Evolutionary conservation across 2,329 filamentous ascomycete genomes (phyloP).

Genomic region (Fusarium decemcellulare): DNA sequence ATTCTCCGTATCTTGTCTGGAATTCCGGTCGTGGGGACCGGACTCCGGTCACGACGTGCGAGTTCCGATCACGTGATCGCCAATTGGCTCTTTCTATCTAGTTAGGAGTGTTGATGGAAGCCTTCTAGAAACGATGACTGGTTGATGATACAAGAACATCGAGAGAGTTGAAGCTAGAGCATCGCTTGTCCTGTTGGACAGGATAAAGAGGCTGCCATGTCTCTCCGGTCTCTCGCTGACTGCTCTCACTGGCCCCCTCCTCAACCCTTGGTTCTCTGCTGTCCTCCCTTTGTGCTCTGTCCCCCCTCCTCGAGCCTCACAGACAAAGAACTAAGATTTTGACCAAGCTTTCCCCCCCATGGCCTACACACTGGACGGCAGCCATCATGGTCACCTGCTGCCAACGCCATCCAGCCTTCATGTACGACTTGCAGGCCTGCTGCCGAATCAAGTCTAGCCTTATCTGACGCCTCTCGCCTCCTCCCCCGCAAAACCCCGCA

Average conservation of each 20-base stretch:
- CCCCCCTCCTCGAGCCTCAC: not conserved
- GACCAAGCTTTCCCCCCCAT: conserved; percentile 1
- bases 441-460: conserved; percentile 35
- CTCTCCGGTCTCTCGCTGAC: too few species aligned
- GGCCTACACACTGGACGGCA: not conserved
- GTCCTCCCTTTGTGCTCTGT: not conserved
- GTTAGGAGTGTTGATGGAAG: not conserved
- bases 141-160: not conserved
- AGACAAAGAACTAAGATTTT: not conserved
- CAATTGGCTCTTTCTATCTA: not conserved
- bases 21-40: conserved; percentile 33
- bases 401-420: conserved; percentile 20
- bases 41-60: conserved; percentile 25
- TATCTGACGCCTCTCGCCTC: conserved; percentile 19
- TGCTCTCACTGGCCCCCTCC: not conserved
- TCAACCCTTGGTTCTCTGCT: not conserved
- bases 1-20: conserved; percentile 32
- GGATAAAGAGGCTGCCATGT: not conserved
- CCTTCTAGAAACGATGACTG: too few species aligned
- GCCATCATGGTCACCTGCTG: not conserved
- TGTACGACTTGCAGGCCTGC: conserved; percentile 38
- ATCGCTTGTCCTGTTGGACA: not conserved
- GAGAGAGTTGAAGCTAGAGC: too few species aligned
- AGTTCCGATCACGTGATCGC: conserved; percentile 34
- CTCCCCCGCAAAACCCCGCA: conserved; percentile 32